Conservation (phyloP, 352 stramenopile genomes). For the Globisporangium recalcitrans region DNA sequence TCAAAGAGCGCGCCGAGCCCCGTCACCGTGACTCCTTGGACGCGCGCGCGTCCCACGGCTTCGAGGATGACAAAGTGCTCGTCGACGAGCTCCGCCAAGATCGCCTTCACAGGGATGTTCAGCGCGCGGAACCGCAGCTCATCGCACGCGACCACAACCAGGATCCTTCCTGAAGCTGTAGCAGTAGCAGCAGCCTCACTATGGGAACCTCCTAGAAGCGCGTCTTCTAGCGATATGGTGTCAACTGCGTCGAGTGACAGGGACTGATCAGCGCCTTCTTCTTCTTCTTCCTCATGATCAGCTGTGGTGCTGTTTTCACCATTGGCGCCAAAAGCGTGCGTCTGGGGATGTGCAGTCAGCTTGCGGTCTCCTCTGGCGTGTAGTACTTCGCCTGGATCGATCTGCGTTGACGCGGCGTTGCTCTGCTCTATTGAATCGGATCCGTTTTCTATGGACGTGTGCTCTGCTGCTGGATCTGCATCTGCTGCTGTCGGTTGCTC, state of each 20-base stretch:
- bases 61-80: conserved; percentile 68
- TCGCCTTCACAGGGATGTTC: conserved; percentile 57
- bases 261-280: neutral
- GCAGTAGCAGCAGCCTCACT: neutral
- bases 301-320: neutral
- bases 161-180: neutral
- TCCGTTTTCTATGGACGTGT: neutral
- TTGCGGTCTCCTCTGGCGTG: neutral
- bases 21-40: conserved; percentile 52
- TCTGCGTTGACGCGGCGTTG: neutral
- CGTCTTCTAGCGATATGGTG: conserved; percentile 10
- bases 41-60: conserved; percentile 42
- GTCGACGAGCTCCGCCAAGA: conserved; percentile 53
- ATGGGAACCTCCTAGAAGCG: neutral
- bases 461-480: neutral
- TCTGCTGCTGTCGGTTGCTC: conserved; percentile 9
- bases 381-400: neutral
- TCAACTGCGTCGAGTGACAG: conserved; percentile 2
- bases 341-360: neutral
- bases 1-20: conserved; percentile 31
- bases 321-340: neutral
- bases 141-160: conserved; percentile 53
- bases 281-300: neutral
- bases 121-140: conserved; percentile 64
- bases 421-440: neutral